Conservation (phyloP, 2,329 filamentous ascomycete genomes). For the Alternaria infectoria region DNA sequence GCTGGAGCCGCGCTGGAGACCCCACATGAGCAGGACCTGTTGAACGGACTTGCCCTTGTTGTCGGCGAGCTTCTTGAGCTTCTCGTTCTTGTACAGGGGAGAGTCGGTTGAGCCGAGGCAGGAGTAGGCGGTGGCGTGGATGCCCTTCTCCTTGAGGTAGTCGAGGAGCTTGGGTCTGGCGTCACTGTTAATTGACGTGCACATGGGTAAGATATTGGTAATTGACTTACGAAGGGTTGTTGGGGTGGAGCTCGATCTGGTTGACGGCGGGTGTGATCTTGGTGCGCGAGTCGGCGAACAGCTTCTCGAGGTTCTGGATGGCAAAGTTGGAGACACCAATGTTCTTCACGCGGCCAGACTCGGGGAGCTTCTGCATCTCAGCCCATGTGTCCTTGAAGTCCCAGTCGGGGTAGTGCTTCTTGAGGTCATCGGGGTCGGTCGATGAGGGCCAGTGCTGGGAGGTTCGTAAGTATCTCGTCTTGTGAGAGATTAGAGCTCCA, state of each 20-base stretch:
- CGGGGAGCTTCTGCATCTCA: slow-evolving; percentile 73
- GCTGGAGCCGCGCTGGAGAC: slow-evolving; percentile 78
- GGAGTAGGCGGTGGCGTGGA: slow-evolving; percentile 77
- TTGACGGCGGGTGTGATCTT: slow-evolving; percentile 74
- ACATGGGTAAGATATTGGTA: background rate
- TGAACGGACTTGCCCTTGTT: slow-evolving; percentile 71
- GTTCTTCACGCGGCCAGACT: slow-evolving; percentile 74
- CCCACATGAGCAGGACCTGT: slow-evolving; percentile 82
- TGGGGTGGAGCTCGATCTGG: slow-evolving; percentile 82
- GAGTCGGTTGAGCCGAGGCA: slow-evolving; percentile 75
- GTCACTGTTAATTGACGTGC: slow-evolving; percentile 12
- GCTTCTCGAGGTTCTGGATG: slow-evolving; percentile 78
- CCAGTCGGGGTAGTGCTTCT: slow-evolving; percentile 78
- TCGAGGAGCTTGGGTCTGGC: slow-evolving; percentile 71
- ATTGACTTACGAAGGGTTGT: slow-evolving; percentile 68
- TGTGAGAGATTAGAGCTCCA: no score
- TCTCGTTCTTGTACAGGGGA: slow-evolving; percentile 70
- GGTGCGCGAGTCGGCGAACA: slow-evolving; percentile 67
- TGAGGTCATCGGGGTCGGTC: slow-evolving; percentile 65
- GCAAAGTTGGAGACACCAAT: slow-evolving; percentile 89
- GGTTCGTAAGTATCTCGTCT: slow-evolving; percentile 1
- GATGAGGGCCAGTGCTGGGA: slow-evolving; percentile 66
- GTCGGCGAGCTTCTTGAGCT: slow-evolving; percentile 67
- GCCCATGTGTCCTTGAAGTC: slow-evolving; percentile 81
- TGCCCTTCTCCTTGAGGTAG: slow-evolving; percentile 74